Evolutionary conservation across 2,329 filamentous ascomycete species (phyloP), one percentile per base, ranked within the genome.

Genomic region (Calonectria pauciramosa): DNA sequence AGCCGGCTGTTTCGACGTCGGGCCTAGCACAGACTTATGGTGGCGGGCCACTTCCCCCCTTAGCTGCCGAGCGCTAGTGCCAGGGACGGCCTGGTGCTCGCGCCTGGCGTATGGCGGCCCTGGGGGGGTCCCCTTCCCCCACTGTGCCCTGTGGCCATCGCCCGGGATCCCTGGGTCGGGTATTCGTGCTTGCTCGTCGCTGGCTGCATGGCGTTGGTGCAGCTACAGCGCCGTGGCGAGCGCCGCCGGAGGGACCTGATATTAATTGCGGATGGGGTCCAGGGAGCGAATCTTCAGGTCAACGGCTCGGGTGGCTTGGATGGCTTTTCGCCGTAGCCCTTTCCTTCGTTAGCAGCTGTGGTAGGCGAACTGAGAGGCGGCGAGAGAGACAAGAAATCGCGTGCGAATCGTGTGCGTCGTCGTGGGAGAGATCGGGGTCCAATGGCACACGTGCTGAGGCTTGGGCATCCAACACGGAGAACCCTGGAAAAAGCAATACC

Each of bases 1-100:
- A 72, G 66, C 78, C 76, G 65, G 59, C 68, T 77, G 77, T 78
- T 79, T 79, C 78, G 75, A 71, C 66, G 52, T 68, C 72, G 72
- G 68, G 59, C 66, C 71, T 38, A 66, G 26, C 56, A 64, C 30
- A 41, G 59, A 73, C 56, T 65, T 32, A 70, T 66, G 10, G 47
- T 66, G 59, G 59, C 66, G 71, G 59, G 66, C 59, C 56, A 73
- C 18, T 28, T 60, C 13, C 52, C 49, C 71, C 66, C 41, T 44
- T 73, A 73, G 71, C 59, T 73, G 71, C 71, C 71, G 71, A 66
- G 20, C 32, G 23, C 49, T 70, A 54, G 71, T 38, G 63, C 68
- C 66, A 60, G 66, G 66, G 52, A 44, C 51, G 32, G 28, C 18
- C 23, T 30, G 41, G 23, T 44, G 28, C 16, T 26, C 28, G n/a